Percentiles rank a stretch among this genome's conserved stretches.
phyloP scores from a whole-genome alignment of 1,284 basidiomycete genomes.

The Leccinum pachyderme region DNA sequence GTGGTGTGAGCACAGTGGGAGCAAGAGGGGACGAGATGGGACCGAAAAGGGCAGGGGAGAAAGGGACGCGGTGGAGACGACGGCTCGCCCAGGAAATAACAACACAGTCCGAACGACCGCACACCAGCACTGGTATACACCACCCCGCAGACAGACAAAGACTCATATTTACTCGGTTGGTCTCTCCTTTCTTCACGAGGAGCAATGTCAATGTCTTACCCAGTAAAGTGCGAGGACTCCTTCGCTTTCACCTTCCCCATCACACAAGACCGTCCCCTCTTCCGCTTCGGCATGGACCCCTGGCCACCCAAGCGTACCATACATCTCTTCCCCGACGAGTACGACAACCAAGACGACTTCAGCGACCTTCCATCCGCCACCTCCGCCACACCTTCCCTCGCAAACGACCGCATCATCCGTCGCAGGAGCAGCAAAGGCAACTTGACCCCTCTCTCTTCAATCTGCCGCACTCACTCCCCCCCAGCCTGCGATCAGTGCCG shows the following conservation, averaged over 20 bases:
- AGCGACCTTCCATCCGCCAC: slow-evolving; percentile 35
- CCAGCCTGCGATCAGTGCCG: slow-evolving; percentile 71
- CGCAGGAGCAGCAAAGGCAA: slow-evolving; percentile 69
- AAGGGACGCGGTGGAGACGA: neutral
- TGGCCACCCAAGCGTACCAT: slow-evolving; percentile 25
- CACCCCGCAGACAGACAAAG: neutral
- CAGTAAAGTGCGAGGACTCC: slow-evolving; percentile 33
- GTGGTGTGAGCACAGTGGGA: neutral
- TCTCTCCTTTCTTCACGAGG: neutral
- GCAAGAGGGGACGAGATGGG: neutral
- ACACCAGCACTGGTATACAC: no score
- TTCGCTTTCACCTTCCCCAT: slow-evolving; percentile 24
- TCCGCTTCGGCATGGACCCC: slow-evolving; percentile 32
- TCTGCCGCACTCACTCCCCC: neutral
- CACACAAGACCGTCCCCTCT: slow-evolving; percentile 4
- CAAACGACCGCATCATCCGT: slow-evolving; percentile 37
- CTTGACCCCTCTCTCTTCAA: slow-evolving; percentile 11
- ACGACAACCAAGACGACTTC: slow-evolving; percentile 48
- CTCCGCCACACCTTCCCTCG: slow-evolving; percentile 13
- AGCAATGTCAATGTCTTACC: neutral
- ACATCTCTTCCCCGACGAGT: slow-evolving; percentile 47
- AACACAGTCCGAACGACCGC: neutral
- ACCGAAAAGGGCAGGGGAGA: slow-evolving; percentile 13
- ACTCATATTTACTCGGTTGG: neutral
- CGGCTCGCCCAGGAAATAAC: slow-evolving; percentile 1